Base-by-base conservation (phyloP, 768 basidiomycete species). In the Suillus ampliporus region DNA sequence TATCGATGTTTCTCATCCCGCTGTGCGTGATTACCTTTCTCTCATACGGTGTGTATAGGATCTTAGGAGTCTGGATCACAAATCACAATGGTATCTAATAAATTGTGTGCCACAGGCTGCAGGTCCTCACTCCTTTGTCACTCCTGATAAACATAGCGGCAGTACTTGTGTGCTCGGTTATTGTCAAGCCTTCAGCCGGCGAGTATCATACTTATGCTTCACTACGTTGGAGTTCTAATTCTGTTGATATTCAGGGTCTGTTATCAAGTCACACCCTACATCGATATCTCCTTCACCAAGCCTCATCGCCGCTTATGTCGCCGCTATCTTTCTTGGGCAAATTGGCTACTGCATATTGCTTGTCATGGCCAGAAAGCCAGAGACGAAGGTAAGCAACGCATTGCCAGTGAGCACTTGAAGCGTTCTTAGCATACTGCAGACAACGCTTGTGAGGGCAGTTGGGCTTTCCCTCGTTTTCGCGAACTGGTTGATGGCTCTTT, bases 301-400 rank as follows among this genome's bases (percentile, higher is more conserved):
- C 1, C 76, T 87, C 63, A 84, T 92, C 34, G 84, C 83, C 1
- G 69, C 83, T 8, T 93, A 92, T 70, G 78, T 91, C 13, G 70
- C 84, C 1, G 77, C 82, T 2, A 79, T 92, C 65, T 92, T 85
- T 64, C 69, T 88, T 9, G 82, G 82, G 0, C 89, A 91, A 75
- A 82, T 97, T 53, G 94, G 91, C 1, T 95, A 95, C 72, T 96
- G 95, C 65, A 64, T 93, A 14, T 77, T 95, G 19, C 83, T 98
- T 5, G 85, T 94, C 1, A 67, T 90, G 0, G 87, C 89, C 0
- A 81, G 83, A 47, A 92, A 88, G 64, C 80, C 85, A 0, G 92
- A 94, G 71, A 97, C 95, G 5, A 95, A 95, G 81, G 92, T 87
- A 61, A 51, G 80, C 56, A 21, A 0, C 38, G 26, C 50, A 19